Conservation (phyloP, 2,329 filamentous ascomycete species). For the Sarocladium strictum region DNA sequence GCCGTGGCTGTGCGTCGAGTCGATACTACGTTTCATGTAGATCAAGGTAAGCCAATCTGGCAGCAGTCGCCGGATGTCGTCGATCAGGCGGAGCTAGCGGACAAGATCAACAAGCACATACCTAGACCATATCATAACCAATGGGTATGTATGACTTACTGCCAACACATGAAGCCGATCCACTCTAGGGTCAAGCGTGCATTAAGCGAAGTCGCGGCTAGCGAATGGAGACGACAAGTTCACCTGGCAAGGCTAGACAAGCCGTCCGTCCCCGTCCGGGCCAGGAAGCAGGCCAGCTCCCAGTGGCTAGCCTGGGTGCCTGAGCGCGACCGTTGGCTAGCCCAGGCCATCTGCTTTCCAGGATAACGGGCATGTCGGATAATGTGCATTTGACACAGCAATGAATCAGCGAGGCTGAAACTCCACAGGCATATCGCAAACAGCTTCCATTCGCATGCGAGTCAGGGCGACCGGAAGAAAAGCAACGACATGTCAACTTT, state of each 20-base stretch:
- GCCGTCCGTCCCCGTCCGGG: not conserved
- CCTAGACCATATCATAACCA: too few relatives aligned
- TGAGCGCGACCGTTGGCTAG: not conserved
- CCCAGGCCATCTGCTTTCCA: not conserved
- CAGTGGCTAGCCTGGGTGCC: not conserved
- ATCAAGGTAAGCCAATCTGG: not conserved
- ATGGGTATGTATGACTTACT: too few relatives aligned
- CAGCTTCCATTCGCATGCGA: not conserved
- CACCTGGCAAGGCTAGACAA: not conserved
- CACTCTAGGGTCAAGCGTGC: too few relatives aligned
- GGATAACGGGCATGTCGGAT: not conserved
- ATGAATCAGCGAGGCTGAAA: not conserved
- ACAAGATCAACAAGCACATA: too few relatives aligned
- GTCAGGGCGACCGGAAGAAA: not conserved
- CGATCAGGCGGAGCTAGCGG: too few relatives aligned
- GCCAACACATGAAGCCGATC: too few relatives aligned
- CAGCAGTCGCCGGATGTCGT: not conserved
- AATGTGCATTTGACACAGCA: not conserved
- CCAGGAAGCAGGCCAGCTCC: too few relatives aligned
- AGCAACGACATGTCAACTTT: too few relatives aligned
- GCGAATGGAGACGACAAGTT: too few relatives aligned
- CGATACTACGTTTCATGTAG: constrained; percentile 3
- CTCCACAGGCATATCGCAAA: not conserved
- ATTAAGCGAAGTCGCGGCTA: not conserved
- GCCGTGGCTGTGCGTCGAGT: constrained; percentile 1